These are phyloP conservation scores for Candida freyschussii DNA, from an alignment of 1,139 yeast genomes.

Conservation along the genomic window DNA sequence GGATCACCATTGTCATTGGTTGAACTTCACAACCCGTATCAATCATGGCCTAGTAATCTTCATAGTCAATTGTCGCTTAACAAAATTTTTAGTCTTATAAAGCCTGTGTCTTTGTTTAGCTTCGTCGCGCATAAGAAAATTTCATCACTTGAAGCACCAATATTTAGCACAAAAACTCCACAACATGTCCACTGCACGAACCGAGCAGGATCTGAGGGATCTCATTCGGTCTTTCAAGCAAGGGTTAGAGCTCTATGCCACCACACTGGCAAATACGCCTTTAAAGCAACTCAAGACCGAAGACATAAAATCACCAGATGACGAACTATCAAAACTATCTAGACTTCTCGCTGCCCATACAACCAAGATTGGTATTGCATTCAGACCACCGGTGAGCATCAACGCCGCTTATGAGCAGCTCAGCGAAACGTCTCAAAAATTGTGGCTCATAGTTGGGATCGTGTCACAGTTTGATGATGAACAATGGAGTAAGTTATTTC, in stretches of 20 bases:
- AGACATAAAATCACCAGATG: conserved; percentile 40
- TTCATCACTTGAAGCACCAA: no score
- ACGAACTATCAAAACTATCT: conserved; percentile 54
- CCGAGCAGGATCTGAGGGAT: conserved; percentile 18
- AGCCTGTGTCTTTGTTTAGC: no score
- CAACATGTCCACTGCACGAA: conserved; percentile 6
- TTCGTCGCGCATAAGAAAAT: no score
- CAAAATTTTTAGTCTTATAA: no score
- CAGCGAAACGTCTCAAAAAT: conserved; percentile 31
- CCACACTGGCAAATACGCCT: conserved; percentile 9
- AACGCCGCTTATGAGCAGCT: conserved; percentile 52
- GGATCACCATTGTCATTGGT: no score
- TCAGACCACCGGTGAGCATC: conserved; percentile 52
- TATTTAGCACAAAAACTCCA: background rate
- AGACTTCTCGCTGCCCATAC: conserved; percentile 68
- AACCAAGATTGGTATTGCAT: conserved; percentile 74
- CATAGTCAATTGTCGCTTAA: no score
- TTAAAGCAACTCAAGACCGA: conserved; percentile 31
- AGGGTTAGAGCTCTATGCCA: conserved; percentile 15
- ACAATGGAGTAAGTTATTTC: conserved; percentile 16
- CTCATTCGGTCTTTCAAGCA: conserved; percentile 18
- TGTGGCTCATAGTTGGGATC: conserved; percentile 16
- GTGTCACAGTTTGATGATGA: conserved; percentile 13
- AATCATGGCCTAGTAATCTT: no score
- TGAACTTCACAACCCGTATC: no score